phyloP scores from a whole-genome alignment of 2,329 filamentous ascomycete species.

The Botrytis cinerea region DNA sequence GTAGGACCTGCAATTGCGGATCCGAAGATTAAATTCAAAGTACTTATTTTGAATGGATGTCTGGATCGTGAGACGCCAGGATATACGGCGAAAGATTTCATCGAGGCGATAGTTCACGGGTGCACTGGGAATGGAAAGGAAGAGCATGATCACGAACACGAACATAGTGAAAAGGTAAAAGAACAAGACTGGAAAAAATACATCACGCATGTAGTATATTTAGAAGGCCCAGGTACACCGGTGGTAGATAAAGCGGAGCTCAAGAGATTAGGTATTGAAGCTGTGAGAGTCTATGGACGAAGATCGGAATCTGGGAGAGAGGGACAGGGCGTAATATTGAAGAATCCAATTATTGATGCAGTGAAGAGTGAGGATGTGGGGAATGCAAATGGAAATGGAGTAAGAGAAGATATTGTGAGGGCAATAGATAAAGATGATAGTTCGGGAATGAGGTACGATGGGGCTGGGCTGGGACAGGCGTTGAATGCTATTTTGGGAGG shows the following conservation, averaged over 20 bases:
- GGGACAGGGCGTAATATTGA: conserved; percentile 30
- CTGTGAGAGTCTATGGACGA: conserved; percentile 74
- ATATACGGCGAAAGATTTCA: conserved; percentile 78
- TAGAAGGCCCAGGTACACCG: conserved; percentile 72
- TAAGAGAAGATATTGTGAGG: conserved; percentile 2
- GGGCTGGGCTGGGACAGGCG: conserved; percentile 70
- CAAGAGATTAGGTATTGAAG: conserved; percentile 69
- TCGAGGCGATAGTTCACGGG: conserved; percentile 75
- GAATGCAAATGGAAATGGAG: neutral
- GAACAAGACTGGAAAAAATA: conserved; percentile 62
- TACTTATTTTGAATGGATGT: conserved; percentile 75
- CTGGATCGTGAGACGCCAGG: conserved; percentile 83
- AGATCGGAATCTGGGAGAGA: conserved; percentile 48
- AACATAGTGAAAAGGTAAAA: neutral
- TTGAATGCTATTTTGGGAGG: conserved; percentile 75
- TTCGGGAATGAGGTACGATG: conserved; percentile 69
- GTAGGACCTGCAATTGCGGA: conserved; percentile 66
- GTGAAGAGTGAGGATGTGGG: conserved; percentile 5
- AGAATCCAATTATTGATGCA: neutral
- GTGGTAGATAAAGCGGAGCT: conserved; percentile 68
- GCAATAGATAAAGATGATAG: conserved; percentile 39
- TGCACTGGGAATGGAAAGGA: conserved; percentile 45
- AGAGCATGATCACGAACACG: conserved; percentile 34
- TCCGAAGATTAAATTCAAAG: conserved; percentile 55
- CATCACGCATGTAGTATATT: conserved; percentile 80